Evolutionary conservation across 2,329 filamentous ascomycete species (phyloP).

Genomic region (Periconia macrospinosa): DNA sequence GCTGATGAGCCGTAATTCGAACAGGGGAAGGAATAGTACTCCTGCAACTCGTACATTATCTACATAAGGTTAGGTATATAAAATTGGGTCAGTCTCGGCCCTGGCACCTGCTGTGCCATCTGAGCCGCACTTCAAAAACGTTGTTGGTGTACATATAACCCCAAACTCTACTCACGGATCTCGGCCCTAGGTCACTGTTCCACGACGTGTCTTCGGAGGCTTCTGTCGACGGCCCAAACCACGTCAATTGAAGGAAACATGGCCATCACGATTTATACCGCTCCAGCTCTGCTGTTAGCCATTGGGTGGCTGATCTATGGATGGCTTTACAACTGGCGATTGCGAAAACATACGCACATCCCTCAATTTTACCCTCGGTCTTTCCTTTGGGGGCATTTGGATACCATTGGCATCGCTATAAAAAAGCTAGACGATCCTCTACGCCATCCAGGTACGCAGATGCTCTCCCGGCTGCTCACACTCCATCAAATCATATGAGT

Average conservation of each 20-base stretch:
- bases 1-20: too few species aligned
- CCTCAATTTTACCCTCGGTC: slow-evolving; percentile 22
- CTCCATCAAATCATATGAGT: not conserved
- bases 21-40: too few species aligned
- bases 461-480: not conserved
- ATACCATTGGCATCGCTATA: slow-evolving; percentile 27
- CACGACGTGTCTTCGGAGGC: too few species aligned
- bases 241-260: slow-evolving; percentile 8
- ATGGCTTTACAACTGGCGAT: slow-evolving; percentile 29
- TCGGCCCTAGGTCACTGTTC: too few species aligned
- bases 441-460: slow-evolving; percentile 29
- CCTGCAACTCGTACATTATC: too few species aligned
- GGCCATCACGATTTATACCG: slow-evolving; percentile 17
- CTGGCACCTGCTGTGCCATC: too few species aligned
- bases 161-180: too few species aligned
- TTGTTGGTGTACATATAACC: too few species aligned
- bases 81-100: too few species aligned
- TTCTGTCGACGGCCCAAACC: not conserved
- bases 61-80: too few species aligned
- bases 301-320: slow-evolving; percentile 22
- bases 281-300: slow-evolving; percentile 22
- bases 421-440: slow-evolving; percentile 25
- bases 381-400: slow-evolving; percentile 31
- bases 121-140: too few species aligned
- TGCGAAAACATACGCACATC: slow-evolving; percentile 25